Evolutionary conservation across 495 filamentous ascomycete species (phyloP).

Genomic region (Aspergillus sclerotioniger): DNA sequence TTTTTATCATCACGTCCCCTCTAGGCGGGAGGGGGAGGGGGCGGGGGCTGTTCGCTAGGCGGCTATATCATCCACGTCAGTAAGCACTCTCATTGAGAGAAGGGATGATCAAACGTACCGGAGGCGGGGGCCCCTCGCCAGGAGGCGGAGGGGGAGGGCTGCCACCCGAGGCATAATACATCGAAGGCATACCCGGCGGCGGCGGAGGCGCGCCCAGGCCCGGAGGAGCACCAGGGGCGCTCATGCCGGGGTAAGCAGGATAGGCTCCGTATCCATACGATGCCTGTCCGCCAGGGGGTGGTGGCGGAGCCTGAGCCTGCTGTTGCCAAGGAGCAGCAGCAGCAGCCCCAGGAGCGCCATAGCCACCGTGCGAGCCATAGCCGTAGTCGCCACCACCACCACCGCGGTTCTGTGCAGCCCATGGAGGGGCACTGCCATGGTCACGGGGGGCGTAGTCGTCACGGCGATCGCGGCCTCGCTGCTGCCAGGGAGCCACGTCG

Average conservation of each 20-base stretch:
- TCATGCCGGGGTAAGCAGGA: slow-evolving; percentile 59
- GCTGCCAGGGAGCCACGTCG: slow-evolving; percentile 75
- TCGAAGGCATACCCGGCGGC: slow-evolving; percentile 66
- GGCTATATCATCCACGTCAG: slow-evolving; percentile 36
- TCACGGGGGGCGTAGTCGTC: slow-evolving; percentile 52
- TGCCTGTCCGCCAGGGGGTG: slow-evolving; percentile 48
- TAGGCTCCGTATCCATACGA: slow-evolving; percentile 56
- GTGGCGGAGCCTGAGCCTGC: slow-evolving; percentile 56
- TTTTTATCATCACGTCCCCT: neutral
- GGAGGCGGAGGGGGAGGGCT: slow-evolving; percentile 62
- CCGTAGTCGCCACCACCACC: slow-evolving; percentile 34
- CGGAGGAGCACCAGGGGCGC: slow-evolving; percentile 61
- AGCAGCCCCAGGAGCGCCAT: slow-evolving; percentile 51
- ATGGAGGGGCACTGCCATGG: slow-evolving; percentile 49
- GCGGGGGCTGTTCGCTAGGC: slow-evolving; percentile 70
- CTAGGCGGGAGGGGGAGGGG: slow-evolving; percentile 61
- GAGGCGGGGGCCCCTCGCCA: slow-evolving; percentile 65
- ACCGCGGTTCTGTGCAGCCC: slow-evolving; percentile 49
- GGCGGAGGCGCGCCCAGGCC: slow-evolving; percentile 66
- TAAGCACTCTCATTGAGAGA: neutral
- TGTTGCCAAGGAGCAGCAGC: slow-evolving; percentile 61
- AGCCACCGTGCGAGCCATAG: slow-evolving; percentile 37
- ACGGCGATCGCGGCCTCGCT: slow-evolving; percentile 59
- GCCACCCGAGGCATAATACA: slow-evolving; percentile 62
- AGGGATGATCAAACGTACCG: slow-evolving; percentile 34